Evolutionary conservation across 352 stramenopile genomes (phyloP).

Genomic region (Globisporangium megalacanthum): DNA sequence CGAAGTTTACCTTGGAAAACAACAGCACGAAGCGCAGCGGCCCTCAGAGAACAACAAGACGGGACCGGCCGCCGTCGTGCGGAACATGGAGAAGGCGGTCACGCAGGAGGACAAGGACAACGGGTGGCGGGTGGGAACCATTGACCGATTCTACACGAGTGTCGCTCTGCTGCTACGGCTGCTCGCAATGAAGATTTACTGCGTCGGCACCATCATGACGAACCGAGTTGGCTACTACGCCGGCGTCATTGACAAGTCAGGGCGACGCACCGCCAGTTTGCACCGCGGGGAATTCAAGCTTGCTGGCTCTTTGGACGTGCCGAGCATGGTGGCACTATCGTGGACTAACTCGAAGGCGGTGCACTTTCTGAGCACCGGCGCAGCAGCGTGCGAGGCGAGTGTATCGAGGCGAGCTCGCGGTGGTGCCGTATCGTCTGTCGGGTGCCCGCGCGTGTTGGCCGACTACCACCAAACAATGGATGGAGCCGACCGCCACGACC

Average conservation of each 20-base stretch:
- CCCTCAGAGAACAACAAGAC: too few relatives aligned
- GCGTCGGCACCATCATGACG: conserved; percentile 3
- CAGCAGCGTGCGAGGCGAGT: neutral
- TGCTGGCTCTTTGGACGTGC: neutral
- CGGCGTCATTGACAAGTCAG: neutral
- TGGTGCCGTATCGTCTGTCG: neutral
- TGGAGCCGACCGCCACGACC: conserved; percentile 10
- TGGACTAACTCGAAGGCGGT: conserved; percentile 1
- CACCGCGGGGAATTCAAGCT: too few relatives aligned
- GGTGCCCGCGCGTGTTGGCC: neutral
- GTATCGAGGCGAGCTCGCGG: neutral
- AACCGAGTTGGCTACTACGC: conserved; percentile 2
- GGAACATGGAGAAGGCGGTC: too few relatives aligned
- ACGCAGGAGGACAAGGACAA: neutral
- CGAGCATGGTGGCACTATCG: neutral
- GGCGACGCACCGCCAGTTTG: neutral
- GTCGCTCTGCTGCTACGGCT: neutral
- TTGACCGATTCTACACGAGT: conserved; percentile 4
- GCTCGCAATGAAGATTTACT: neutral
- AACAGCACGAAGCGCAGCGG: neutral
- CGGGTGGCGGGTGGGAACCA: neutral
- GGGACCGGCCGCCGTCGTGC: too few relatives aligned
- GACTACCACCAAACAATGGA: conserved; percentile 17
- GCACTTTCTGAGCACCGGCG: conserved; percentile 3
- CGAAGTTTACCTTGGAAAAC: conserved; percentile 1